Base-by-base conservation (phyloP, 176 grass and related monocot genomes). In the Lolium rigidum region DNA sequence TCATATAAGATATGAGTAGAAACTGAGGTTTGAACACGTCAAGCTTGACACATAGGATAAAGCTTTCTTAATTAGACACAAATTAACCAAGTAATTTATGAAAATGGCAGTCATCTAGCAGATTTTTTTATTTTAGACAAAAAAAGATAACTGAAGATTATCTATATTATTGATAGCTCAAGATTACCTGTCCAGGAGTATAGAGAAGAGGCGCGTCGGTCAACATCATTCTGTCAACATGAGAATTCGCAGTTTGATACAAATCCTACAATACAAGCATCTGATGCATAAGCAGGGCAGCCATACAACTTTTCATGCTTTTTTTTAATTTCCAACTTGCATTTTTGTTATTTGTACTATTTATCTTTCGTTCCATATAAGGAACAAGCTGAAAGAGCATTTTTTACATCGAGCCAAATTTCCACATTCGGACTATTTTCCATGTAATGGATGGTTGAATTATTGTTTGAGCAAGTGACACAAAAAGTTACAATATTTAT, bases 181-280 rank as follows among this genome's bases (percentile, higher is more conserved):
- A 84, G 67, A 60, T 79, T 87, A 98, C 96, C 93, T 98, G 96
- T 59, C 91, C 96, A 86, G 96, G 93, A 76, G 93, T 76, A 77
- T 92, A 98, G 17, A 98, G 91, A 87, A 98, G 93, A 88, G 96
- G 96, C 77, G 90, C 90, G 81, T 98, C 93, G 76, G 92, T 98
- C 72, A 98, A 78, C 93, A 98, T 95, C 82, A 98, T 92, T 92
- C 82, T 94, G 81, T 98, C 93, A 89, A 81, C 90, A 76, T 94
- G 75, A 50, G 22, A 79, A 74, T 91, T 84, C 7, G 90, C 88
- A 35, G 84, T 89, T 81, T 88, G 88, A 48, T 59, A 85, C 84
- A 95, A 82, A 59, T 89, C 86, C 93, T 95, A 81, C 49, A 92
- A 82, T 95, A 83, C 49, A 92, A 82, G 54, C n/a, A 87, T 44